phyloP scores from a whole-genome alignment of 768 basidiomycete genomes.

The Boletales sp. region DNA sequence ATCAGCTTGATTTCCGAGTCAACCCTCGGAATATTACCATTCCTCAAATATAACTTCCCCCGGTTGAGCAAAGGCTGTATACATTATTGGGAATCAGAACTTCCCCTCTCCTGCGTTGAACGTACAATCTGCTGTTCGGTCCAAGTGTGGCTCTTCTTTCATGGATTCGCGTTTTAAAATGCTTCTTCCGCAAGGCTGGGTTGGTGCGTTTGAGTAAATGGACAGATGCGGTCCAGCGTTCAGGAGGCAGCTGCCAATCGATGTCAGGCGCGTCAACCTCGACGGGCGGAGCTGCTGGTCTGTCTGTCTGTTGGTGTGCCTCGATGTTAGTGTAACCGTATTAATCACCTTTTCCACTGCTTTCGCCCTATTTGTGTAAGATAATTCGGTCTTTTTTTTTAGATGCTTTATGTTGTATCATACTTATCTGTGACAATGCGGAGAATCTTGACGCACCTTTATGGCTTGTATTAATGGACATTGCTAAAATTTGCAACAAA shows the following conservation, averaged over 20 bases:
- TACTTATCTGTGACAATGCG: background rate
- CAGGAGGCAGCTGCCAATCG: constrained; percentile 22
- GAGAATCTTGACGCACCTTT: background rate
- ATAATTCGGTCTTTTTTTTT: background rate
- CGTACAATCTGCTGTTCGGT: constrained; percentile 24
- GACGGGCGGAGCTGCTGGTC: constrained; percentile 17
- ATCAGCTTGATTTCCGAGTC: constrained; percentile 6
- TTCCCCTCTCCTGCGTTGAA: constrained; percentile 32
- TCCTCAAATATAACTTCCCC: constrained; percentile 44
- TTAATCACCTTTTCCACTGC: constrained; percentile 32
- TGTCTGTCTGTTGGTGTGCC: constrained; percentile 18
- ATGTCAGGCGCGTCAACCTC: constrained; percentile 1
- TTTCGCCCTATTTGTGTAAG: constrained; percentile 35
- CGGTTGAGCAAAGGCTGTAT: constrained; percentile 50
- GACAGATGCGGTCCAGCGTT: constrained; percentile 27
- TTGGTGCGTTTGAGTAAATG: constrained; percentile 22
- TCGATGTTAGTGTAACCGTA: constrained; percentile 25
- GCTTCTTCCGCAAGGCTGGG: background rate
- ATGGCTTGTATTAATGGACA: too few species aligned
- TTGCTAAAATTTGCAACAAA: background rate
- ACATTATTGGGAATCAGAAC: constrained; percentile 37
- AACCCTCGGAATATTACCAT: constrained; percentile 9
- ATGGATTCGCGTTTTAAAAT: constrained; percentile 38
- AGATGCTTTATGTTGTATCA: background rate
- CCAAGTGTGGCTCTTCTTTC: constrained; percentile 49